Evolutionary conservation across 208 protist species (phyloP).

Genomic region (Zelonia costaricensis): DNA sequence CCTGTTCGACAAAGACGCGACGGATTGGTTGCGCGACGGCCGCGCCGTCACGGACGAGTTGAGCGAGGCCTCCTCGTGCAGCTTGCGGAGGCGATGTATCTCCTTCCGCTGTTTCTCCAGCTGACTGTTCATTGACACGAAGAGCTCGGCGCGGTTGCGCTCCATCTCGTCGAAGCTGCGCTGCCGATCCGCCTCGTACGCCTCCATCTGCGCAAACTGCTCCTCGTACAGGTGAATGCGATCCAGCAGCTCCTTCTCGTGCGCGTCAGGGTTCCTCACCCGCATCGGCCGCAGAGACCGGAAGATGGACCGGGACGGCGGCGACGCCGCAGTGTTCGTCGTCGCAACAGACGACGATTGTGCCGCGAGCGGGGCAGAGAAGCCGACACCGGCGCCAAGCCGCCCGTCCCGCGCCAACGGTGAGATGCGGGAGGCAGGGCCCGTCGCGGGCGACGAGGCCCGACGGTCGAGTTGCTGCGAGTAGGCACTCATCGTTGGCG

Average conservation of each 20-base stretch:
- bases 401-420: constrained; percentile 18
- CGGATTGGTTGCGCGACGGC: constrained; percentile 23
- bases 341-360: background rate
- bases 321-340: background rate
- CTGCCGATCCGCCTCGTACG: constrained; percentile 65
- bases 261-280: constrained; percentile 55
- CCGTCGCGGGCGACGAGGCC: background rate
- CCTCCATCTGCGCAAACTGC: constrained; percentile 49
- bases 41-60: constrained; percentile 23
- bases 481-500: background rate
- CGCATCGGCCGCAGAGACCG: constrained; percentile 50
- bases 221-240: constrained; percentile 60
- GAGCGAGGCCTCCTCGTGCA: constrained; percentile 27
- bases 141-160: constrained; percentile 69
- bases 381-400: background rate
- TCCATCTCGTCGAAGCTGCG: constrained; percentile 77
- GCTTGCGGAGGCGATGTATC: constrained; percentile 49
- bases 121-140: constrained; percentile 74
- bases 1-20: constrained; percentile 7
- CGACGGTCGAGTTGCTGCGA: constrained; percentile 5
- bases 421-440: constrained; percentile 9
- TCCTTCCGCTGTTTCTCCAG: constrained; percentile 60
- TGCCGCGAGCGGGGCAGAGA: background rate
- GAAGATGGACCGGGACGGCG: constrained; percentile 30
- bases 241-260: constrained; percentile 63